These are phyloP conservation scores for Carpinus viminea DNA, from an alignment of 306 rosid genomes.

Conservation along the genomic window DNA sequence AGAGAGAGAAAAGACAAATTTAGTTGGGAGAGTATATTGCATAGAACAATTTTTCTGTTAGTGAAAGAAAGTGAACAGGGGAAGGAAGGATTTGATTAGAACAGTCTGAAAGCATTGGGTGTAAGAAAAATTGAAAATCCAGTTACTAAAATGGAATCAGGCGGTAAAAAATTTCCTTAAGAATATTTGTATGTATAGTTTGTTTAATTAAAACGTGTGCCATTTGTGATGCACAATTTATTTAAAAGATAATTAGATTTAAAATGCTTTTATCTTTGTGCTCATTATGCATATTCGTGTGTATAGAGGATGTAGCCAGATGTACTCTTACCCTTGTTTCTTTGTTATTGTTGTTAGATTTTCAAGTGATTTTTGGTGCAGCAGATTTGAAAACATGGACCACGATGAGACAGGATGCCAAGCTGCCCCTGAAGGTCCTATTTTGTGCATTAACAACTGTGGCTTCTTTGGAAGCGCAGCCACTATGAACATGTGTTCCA, in stretches of 20 bases:
- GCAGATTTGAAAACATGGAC: slow-evolving; percentile 72
- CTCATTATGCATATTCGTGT: background rate
- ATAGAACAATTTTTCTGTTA: too few species aligned
- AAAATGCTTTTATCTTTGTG: background rate
- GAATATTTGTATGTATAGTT: too few species aligned
- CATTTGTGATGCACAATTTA: too few species aligned
- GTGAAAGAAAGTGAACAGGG: too few species aligned
- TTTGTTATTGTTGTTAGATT: background rate
- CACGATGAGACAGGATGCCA: slow-evolving; percentile 91
- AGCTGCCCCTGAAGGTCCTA: slow-evolving; percentile 90
- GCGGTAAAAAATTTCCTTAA: too few species aligned
- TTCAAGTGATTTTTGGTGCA: slow-evolving; percentile 33
- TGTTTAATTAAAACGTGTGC: too few species aligned
- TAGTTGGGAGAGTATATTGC: too few species aligned
- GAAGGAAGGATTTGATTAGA: too few species aligned
- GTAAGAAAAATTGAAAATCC: too few species aligned
- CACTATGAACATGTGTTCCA: slow-evolving; percentile 94
- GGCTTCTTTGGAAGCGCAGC: slow-evolving; percentile 92
- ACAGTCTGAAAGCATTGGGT: too few species aligned
- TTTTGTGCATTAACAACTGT: slow-evolving; percentile 83
- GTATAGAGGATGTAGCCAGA: background rate
- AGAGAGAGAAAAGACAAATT: too few species aligned
- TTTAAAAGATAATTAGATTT: background rate
- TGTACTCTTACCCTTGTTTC: background rate
- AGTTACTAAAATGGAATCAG: too few species aligned